Conservation (phyloP, 2,329 filamentous ascomycete genomes). For the Fusarium kyushuense region DNA sequence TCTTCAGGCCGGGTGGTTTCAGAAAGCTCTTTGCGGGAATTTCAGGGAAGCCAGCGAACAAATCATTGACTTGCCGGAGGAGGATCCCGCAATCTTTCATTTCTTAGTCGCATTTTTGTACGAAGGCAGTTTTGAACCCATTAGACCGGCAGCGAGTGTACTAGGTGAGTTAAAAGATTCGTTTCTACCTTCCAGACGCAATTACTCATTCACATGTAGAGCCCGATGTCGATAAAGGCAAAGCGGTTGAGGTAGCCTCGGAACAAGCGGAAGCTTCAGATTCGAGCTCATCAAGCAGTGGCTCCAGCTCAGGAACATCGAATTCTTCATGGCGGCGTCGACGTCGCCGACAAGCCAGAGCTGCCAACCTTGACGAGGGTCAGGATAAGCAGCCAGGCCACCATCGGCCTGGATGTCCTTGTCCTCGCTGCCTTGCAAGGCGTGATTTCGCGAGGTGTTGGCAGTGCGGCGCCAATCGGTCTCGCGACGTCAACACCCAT, state of each 20-base stretch:
- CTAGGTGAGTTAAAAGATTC: constrained; percentile 49
- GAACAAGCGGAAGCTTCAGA: constrained; percentile 51
- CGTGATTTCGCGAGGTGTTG: constrained; percentile 41
- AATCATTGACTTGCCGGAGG: constrained; percentile 62
- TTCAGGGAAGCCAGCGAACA: constrained; percentile 62
- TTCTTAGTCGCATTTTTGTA: constrained; percentile 65
- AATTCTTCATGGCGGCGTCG: constrained; percentile 39
- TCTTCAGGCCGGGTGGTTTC: constrained; percentile 61
- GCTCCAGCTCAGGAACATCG: constrained; percentile 35
- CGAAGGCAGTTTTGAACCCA: constrained; percentile 60
- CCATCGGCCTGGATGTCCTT: constrained; percentile 60
- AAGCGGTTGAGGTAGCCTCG: constrained; percentile 48
- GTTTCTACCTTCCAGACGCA: not conserved
- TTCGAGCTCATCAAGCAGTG: constrained; percentile 49
- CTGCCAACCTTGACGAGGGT: constrained; percentile 25
- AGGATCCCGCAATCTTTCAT: constrained; percentile 64
- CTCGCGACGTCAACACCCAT: constrained; percentile 18
- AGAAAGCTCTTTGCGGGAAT: constrained; percentile 60
- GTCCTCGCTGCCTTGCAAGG: constrained; percentile 54
- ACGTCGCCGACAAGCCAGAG: constrained; percentile 28
- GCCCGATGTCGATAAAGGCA: constrained; percentile 56
- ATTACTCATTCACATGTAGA: constrained; percentile 34
- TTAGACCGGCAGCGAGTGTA: constrained; percentile 57
- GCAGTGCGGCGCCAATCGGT: constrained; percentile 42
- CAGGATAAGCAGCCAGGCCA: constrained; percentile 58